phyloP scores from a whole-genome alignment of 192 early-diverging fungal species.

The Rhizophagus sp. region DNA sequence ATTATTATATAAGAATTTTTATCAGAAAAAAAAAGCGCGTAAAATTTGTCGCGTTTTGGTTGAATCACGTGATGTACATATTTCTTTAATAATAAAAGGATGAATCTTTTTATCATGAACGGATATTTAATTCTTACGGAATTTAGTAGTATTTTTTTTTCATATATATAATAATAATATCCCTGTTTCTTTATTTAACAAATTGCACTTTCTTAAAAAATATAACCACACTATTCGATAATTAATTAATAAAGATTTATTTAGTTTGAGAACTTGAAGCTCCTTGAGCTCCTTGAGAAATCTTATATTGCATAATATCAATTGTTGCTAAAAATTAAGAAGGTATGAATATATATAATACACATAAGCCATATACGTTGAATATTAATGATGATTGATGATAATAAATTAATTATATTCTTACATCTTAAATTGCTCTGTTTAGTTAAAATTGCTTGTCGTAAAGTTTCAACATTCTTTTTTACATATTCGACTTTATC shows the following conservation, averaged over 20 bases:
- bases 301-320: slow-evolving; percentile 52
- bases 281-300: neutral
- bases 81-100: no score
- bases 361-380: neutral
- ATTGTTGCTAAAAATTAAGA: slow-evolving; percentile 42
- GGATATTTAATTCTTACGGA: no score
- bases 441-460: slow-evolving; percentile 78
- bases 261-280: neutral
- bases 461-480: slow-evolving; percentile 76
- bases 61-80: no score
- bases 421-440: slow-evolving; percentile 70
- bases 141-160: no score
- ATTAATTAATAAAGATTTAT: neutral
- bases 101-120: no score
- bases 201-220: no score
- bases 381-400: neutral
- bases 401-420: neutral
- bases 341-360: neutral
- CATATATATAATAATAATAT: no score
- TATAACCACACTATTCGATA: no score
- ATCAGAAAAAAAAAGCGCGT: no score
- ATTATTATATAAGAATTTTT: no score
- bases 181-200: no score
- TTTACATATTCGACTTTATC: slow-evolving; percentile 83
- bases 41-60: no score